phyloP scores from a whole-genome alignment of 2,329 filamentous ascomycete species.

The Exophiala sp. region DNA sequence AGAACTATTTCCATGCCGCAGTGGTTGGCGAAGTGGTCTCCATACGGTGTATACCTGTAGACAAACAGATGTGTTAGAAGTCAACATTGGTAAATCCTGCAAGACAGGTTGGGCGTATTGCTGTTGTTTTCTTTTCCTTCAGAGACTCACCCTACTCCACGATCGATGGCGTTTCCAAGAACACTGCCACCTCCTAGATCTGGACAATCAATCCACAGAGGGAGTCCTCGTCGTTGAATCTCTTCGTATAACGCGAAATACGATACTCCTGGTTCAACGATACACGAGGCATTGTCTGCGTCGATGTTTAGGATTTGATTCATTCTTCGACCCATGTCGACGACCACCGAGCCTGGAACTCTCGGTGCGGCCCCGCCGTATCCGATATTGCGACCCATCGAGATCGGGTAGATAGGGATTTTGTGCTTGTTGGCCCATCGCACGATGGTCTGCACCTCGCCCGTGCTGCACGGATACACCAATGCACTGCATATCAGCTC shows the following conservation, averaged over 20 bases:
- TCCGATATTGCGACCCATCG: slow-evolving; percentile 42
- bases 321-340: slow-evolving; percentile 42
- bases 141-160: slow-evolving; percentile 39
- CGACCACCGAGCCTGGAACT: slow-evolving; percentile 40
- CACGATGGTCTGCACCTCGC: slow-evolving; percentile 34
- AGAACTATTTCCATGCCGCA: slow-evolving; percentile 43
- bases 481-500: slow-evolving; percentile 42
- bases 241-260: slow-evolving; percentile 43
- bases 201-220: slow-evolving; percentile 46
- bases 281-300: slow-evolving; percentile 31
- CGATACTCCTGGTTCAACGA: slow-evolving; percentile 42
- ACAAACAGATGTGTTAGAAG: background rate
- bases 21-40: slow-evolving; percentile 44
- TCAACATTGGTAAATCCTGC: no score
- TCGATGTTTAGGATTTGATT: slow-evolving; percentile 34
- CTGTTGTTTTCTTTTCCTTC: no score
- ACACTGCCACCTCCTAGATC: slow-evolving; percentile 48
- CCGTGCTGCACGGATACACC: slow-evolving; percentile 35
- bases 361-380: slow-evolving; percentile 48
- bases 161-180: slow-evolving; percentile 47
- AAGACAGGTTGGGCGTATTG: no score
- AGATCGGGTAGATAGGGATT: slow-evolving; percentile 35
- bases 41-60: slow-evolving; percentile 31
- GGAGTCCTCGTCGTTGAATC: slow-evolving; percentile 36
- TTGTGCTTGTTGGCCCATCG: slow-evolving; percentile 33